Evolutionary conservation across 495 filamentous ascomycete genomes (phyloP), one percentile per base, ranked within the genome.

Genomic region (Lasiosphaeria miniovina): DNA sequence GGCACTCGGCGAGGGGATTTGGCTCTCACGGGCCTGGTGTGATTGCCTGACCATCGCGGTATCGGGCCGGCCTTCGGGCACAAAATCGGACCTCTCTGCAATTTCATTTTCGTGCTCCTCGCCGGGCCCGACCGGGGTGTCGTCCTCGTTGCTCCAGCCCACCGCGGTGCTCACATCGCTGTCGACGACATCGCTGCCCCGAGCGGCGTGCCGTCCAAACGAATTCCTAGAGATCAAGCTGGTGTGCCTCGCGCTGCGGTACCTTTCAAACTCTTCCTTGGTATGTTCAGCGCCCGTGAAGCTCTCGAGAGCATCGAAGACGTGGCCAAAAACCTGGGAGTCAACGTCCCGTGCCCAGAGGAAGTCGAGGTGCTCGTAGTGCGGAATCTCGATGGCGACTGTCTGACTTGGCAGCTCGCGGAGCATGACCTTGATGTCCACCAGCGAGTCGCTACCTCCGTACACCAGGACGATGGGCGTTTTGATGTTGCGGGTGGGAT

Each of bases 281-380:
- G 77, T 74, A 61, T 82, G 79, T 49, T 77, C 77, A 4, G 78
- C 70, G 46, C 71, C 74, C 8, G 78, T 79, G 65, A 91, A 86
- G 57, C 75, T 82, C 48, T 92, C 86, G 4, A 98, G 77, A 0
- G 93, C 91, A 61, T 93, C 86, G 65, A 95, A 91, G 11, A 98
- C 90, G 73, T 96, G 87, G 9, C 84, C 88, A 66, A 96, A 96
- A 3, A 98, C 93, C 43, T 90, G 81, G n/a, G 77, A 76, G 52
- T 94, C 81, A 10, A 95, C 90, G 66, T 96, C 90, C 33, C 82
- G 74, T 4, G 89, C 93, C 94, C 94, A 98, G n/a, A 98, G 77
- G 68, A 98, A 96, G 71, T 98, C 94, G 40, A 98, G 82, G 73
- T 98, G 94, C 68, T 98, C 94, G 68, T 95, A 98, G 60, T 96